Base-by-base conservation (phyloP, 495 filamentous ascomycete genomes). In the Elaphomyces granulatus region DNA sequence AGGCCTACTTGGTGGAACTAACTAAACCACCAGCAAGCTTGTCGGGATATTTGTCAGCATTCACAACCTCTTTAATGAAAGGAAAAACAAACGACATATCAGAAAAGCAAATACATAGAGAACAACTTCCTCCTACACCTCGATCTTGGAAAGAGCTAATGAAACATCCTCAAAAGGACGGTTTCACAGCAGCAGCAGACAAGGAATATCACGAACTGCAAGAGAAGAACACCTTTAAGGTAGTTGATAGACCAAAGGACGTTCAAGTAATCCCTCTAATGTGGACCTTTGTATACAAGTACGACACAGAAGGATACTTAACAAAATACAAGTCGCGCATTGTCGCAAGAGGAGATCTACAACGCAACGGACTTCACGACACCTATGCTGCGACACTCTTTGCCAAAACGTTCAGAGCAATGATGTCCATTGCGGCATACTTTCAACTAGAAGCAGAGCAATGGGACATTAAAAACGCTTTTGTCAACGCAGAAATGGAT, bases 301-400 rank as follows among this genome's bases (percentile, higher is more conserved):
- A 45, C 26, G 48, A 54, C 21, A 18, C 37, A 2, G 34, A 54
- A 15, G 35, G 50, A 10, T 46, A 39, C 18, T 42, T 58, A 7
- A 23, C 26, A n/a, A 58, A 56, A 40, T 49, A 38, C 18, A 59
- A 59, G 36, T 49, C 55, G 23, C 7, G 55, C 8, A 34, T 59
- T 6, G 50, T 39, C 20, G 52, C 53, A 2, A 36, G 48, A 43
- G 50, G 55, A 21, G 50, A 60, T 40, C 42, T 54, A 6, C 40
- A 58, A 34, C 46, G 36, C 7, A 32, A 36, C 20, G 21, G 30
- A 9, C 10, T 26, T 26, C 16, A 34, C 2, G 39, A 49, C 16
- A 49, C 38, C 9, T 47, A 47, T 26, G 43, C 52, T 4, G 44
- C 44, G n/a, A 55, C 52, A 9, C 37, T 55, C 4, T 46, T 52